Evolutionary conservation across 768 basidiomycete genomes (phyloP), one percentile per base, ranked within the genome.

Genomic region (Lentinula lateritia): DNA sequence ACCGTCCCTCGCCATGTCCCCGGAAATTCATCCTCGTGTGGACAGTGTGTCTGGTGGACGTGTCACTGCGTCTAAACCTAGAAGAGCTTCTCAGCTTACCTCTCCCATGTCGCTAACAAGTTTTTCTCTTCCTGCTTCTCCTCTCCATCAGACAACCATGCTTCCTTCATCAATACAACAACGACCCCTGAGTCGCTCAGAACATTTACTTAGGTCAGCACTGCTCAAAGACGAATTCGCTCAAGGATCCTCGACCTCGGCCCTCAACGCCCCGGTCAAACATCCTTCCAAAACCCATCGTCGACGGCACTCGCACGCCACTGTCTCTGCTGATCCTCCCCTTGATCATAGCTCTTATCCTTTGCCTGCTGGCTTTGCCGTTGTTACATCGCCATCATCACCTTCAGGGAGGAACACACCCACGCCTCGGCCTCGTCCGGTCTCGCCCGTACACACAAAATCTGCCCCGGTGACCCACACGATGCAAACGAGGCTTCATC

Each of bases 361-460:
- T 16, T 42, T 41, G 41, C 28, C 20, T 15, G 20, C 42, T 45
- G 20, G n/a, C 39, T 4, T 41, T 16, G 20, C 34, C 39, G n/a
- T 41, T 16, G 39, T 20, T n/a, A 23, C 18, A 16, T 32, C 18
- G 10, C 42, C 56, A 56, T 39, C 38, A 16, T 39, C 38, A 43
- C 20, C 34, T 20, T 8, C 38, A 20, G 54, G 38, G 34, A 56
- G 36, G 36, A 56, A 56, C 10, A 56, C 41, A 20, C 41, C 38
- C 41, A 56, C 41, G 38, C 41, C 38, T 43, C 20, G 35, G 56
- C n/a, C 56, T 58, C 42, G 56, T 58, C 56, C 56, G 23, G 53
- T 36, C 34, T 54, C 53, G 35, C 53, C 53, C 53, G 38, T 41
- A 20, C 53, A 54, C 18, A 54, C 53, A 20, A 54, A 54, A 36